These are phyloP conservation scores for Suillus subluteus DNA, from an alignment of 768 basidiomycete genomes.

Conservation along the genomic window DNA sequence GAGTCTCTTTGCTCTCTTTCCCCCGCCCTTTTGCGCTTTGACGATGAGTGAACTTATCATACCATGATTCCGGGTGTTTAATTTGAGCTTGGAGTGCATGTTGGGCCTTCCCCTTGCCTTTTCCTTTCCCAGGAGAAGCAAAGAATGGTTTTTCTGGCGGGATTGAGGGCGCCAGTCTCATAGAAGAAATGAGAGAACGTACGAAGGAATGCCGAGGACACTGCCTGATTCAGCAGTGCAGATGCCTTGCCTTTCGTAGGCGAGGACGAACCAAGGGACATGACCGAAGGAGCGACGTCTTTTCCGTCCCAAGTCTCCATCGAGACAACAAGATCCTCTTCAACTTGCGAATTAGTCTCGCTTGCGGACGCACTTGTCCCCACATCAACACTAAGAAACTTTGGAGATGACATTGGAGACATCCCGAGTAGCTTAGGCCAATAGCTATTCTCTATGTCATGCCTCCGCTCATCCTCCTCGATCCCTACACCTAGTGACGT, in stretches of 20 bases:
- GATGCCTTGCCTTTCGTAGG: neutral
- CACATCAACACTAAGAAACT: neutral
- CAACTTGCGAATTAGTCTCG: neutral
- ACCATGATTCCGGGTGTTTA: neutral
- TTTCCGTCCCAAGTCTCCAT: conserved; percentile 3
- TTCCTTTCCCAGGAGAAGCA: neutral
- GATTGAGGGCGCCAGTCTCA: neutral
- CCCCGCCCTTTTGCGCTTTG: neutral
- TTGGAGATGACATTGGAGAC: neutral
- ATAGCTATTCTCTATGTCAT: neutral
- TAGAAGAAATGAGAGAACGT: neutral
- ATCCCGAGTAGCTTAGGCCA: neutral
- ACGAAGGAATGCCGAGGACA: neutral
- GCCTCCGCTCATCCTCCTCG: neutral
- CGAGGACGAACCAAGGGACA: neutral
- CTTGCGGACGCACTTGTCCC: neutral
- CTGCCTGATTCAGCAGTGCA: neutral
- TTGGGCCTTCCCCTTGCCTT: neutral
- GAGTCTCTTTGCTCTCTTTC: neutral
- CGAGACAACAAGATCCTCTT: neutral
- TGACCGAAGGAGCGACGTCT: neutral
- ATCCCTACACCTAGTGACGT: neutral
- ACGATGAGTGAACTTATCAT: neutral
- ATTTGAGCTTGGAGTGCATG: neutral
- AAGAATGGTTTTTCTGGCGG: neutral